Evolutionary conservation across 352 stramenopile genomes (phyloP).

Genomic region (Pilasporangium apinafurcum): DNA sequence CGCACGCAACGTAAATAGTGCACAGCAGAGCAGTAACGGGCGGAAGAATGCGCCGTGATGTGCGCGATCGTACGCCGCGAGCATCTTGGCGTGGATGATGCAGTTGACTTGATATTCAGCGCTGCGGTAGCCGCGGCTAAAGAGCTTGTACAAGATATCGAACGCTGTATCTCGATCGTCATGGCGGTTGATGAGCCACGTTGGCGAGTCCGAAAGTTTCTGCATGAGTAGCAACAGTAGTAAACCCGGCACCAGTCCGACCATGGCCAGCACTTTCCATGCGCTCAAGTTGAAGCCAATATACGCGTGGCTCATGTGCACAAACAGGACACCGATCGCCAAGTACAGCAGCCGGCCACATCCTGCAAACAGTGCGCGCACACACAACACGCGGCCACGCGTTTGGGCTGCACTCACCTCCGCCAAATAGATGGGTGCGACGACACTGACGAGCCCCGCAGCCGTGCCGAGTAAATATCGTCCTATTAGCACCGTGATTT

Average conservation of each 20-base stretch:
- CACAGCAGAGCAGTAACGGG: constrained; percentile 46
- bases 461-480: constrained; percentile 55
- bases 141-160: constrained; percentile 49
- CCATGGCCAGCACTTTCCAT: constrained; percentile 64
- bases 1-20: constrained; percentile 43
- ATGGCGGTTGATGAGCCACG: constrained; percentile 69
- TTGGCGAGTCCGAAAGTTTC: constrained; percentile 66
- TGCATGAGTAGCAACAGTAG: constrained; percentile 56
- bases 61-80: constrained; percentile 39
- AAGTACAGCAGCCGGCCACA: constrained; percentile 46
- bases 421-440: constrained; percentile 62
- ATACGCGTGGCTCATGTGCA: constrained; percentile 59
- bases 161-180: constrained; percentile 66
- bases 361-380: constrained; percentile 24
- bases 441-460: constrained; percentile 49
- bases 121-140: constrained; percentile 32
- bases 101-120: constrained; percentile 67
- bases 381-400: constrained; percentile 50
- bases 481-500: constrained; percentile 58
- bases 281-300: constrained; percentile 77
- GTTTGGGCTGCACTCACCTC: constrained; percentile 58
- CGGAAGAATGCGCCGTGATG: constrained; percentile 67
- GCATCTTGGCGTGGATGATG: constrained; percentile 65
- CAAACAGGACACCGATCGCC: constrained; percentile 44
- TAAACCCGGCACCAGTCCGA: constrained; percentile 40